phyloP scores from a whole-genome alignment of 139 green algal genomes.

The Limnomonas spitsbergensis region DNA sequence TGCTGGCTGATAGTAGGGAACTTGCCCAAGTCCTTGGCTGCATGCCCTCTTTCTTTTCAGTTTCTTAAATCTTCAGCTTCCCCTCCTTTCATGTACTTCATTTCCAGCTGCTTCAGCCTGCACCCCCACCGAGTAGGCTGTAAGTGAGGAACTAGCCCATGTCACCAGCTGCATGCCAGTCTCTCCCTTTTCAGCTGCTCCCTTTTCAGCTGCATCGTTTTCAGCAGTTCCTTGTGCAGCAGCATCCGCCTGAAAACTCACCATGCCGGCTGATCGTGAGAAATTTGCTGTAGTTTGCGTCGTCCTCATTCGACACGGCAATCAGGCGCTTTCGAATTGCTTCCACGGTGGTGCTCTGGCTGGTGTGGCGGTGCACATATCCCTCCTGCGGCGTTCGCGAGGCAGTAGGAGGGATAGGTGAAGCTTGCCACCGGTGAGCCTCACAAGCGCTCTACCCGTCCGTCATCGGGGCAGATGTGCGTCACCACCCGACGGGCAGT shows the following conservation, averaged over 20 bases:
- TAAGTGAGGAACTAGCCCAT: too few species aligned
- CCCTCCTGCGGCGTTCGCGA: conserved; percentile 37
- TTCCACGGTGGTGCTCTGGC: conserved; percentile 34
- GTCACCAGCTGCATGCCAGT: neutral
- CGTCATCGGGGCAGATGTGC: neutral
- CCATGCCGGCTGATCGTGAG: conserved; percentile 38
- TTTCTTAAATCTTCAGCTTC: too few species aligned
- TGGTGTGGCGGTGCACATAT: conserved; percentile 42
- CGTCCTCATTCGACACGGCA: conserved; percentile 31
- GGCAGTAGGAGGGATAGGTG: neutral
- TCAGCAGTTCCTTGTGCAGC: neutral
- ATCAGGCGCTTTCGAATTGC: conserved; percentile 46
- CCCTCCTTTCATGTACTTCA: conserved; percentile 1
- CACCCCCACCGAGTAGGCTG: too few species aligned
- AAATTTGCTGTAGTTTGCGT: conserved; percentile 41
- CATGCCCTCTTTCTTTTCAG: too few species aligned
- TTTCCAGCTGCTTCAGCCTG: too few species aligned
- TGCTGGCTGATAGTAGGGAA: too few species aligned
- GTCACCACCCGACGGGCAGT: too few species aligned
- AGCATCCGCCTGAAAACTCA: too few species aligned
- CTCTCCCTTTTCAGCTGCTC: neutral
- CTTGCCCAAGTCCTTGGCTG: too few species aligned
- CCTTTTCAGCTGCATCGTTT: neutral
- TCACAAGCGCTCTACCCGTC: neutral
- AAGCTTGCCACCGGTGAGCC: neutral